Percentiles rank a stretch among this genome's conserved stretches.
These are phyloP conservation scores for Trichoderma sp. DNA, from an alignment of 2,329 filamentous ascomycete species.

Conservation along the genomic window DNA sequence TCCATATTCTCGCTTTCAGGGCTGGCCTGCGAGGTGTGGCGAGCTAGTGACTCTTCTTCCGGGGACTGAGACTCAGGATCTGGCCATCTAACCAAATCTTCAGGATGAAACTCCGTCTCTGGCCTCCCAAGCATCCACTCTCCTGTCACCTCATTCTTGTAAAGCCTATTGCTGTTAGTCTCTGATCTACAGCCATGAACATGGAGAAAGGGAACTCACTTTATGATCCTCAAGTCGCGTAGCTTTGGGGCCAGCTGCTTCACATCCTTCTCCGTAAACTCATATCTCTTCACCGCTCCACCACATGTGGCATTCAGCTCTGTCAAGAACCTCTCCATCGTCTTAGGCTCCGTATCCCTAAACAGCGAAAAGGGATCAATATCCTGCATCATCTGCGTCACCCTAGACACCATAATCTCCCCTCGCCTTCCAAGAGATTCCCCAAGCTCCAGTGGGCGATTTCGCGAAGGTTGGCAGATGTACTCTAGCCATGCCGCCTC, in stretches of 20 bases:
- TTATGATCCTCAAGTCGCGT: constrained; percentile 6
- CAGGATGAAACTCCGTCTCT: constrained; percentile 18
- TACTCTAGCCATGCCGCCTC: constrained; percentile 28
- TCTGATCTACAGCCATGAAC: not conserved
- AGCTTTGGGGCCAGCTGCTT: constrained; percentile 10
- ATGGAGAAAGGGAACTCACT: not conserved
- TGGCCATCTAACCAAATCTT: constrained; percentile 16
- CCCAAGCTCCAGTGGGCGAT: not conserved
- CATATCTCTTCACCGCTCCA: constrained; percentile 22
- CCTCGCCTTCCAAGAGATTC: not conserved
- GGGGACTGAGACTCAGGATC: not conserved
- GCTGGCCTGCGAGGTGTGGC: not conserved
- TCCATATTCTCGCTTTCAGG: not conserved
- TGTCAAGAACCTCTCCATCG: constrained; percentile 25
- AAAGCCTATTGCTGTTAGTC: not conserved
- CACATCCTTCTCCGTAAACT: constrained; percentile 27
- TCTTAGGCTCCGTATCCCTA: constrained; percentile 18
- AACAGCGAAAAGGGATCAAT: constrained; percentile 22
- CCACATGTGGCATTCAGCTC: constrained; percentile 27
- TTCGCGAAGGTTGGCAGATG: constrained; percentile 23
- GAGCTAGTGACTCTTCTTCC: not conserved
- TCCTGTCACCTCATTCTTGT: not conserved
- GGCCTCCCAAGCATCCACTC: constrained; percentile 14
- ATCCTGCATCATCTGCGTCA: constrained; percentile 27
- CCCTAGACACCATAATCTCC: constrained; percentile 26